Base-by-base conservation (phyloP, 139 green algal genomes). In the Tetratostichococcus sp. region DNA sequence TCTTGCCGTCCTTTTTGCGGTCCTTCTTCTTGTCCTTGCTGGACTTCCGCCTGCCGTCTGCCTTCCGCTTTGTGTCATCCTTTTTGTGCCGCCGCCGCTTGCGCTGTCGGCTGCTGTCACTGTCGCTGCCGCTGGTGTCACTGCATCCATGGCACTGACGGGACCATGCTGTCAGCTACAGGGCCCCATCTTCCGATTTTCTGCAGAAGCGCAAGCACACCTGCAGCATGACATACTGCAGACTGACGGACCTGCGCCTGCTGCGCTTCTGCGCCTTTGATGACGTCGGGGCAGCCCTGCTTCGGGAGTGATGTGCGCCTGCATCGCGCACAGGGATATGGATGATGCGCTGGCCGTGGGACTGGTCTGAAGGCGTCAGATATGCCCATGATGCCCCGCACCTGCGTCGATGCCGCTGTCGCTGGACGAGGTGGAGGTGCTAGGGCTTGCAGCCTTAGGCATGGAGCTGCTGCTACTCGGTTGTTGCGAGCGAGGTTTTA, bases 1-100 rank as follows among this genome's bases (percentile, higher is more conserved):
- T 43, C 70, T 75, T 50, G 6, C 69, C n/a, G n/a, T n/a, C 19
- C 19, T 75, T 67, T 19, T 67, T 75, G 4, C 31, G 14, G n/a
- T 75, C 65, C 30, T 73, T 73, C 35, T 73, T 73, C 17, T 26
- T 2, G 8, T 65, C 26, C 6, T 39, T 71, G 25, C 35, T 65
- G 28, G 19, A 31, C 25, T 77, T 33, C 1, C 35, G 43, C 33
- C 67, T 77, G 17, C 35, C 8, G 39, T 35, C 59, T 42, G 26
- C 50, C 19, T 62, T 25, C 19, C 26, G 50, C 50, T 62, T 62
- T 17, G 26, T 2, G 14, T 26, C 50, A 26, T 62, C 50, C 50
- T 62, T 62, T 26, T 71, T 62, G 8, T 30, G 66, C 8, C 31
- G 28, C 66, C 32, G 31, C 30, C 42, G 62, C 62, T 68, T 68